phyloP scores from a whole-genome alignment of 352 stramenopile genomes.

The Nannochloropsis limnetica region DNA sequence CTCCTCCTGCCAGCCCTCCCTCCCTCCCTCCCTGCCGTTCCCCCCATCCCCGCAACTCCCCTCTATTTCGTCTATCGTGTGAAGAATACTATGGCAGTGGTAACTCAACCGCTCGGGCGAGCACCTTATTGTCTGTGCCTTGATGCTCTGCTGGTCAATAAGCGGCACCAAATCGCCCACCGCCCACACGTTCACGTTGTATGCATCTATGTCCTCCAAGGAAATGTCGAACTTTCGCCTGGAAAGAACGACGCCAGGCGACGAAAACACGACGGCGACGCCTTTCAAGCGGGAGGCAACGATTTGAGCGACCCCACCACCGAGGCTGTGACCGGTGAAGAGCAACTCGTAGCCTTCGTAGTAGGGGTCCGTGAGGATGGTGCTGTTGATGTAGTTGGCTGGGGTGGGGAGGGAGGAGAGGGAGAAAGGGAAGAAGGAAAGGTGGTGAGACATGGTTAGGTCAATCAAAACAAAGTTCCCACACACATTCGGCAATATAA shows the following conservation, averaged over 20 bases:
- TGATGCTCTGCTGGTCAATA: conserved; percentile 15
- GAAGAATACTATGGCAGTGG: conserved; percentile 9
- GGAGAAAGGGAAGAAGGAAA: neutral
- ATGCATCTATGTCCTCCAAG: neutral
- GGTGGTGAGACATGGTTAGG: neutral
- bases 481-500: no score
- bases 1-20: neutral
- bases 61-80: conserved; percentile 18
- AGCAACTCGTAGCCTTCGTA: conserved; percentile 3
- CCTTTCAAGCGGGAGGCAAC: neutral
- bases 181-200: conserved; percentile 19
- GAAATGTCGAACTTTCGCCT: neutral
- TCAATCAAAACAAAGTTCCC: no score
- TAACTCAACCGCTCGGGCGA: conserved; percentile 19
- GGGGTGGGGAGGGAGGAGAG: neutral
- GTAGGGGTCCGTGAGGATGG: conserved; percentile 4
- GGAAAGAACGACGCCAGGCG: neutral
- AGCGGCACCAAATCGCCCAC: conserved; percentile 1
- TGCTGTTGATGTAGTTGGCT: conserved; percentile 25
- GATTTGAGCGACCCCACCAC: conserved; percentile 19
- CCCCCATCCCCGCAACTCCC: neutral
- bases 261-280: neutral
- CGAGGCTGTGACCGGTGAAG: conserved; percentile 11
- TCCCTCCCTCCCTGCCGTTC: neutral
- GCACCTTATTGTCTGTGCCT: neutral